Base-by-base conservation (phyloP, 1,139 yeast genomes). In the Diutina scorzettiae region DNA sequence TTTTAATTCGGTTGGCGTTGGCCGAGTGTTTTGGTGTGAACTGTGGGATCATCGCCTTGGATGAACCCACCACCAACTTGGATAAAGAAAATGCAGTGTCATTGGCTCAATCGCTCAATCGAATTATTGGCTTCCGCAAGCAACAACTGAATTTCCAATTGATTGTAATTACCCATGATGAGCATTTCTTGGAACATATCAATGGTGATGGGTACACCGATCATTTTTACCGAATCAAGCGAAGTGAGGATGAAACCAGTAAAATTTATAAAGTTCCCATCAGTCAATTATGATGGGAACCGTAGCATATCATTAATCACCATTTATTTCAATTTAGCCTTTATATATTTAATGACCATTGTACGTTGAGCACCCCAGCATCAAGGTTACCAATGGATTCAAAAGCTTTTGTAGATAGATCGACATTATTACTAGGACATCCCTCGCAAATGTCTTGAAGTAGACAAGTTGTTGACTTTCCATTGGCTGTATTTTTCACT, bases 31-130 rank as follows among this genome's bases (percentile, higher is more conserved):
- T 93, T 64, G 98, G 98, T 7, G 73, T 79, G 1, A 86, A 83
- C 55, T 91, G 96, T 64, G 98, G 98, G 42, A 81, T 91, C 56
- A 85, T 93, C 52, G 95, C 97, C 0, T 66, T 93, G 37, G 99
- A 93, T 61, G 99, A 93, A 61, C 99, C 99, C 5, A 93, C 99
- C 0, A 93, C 98, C 0, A 93, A 93, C 53, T 68, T 93, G 48
- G 99, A 93, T 60, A 77, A 75, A 45, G 96, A 84, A 45, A 93
- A 93, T 56, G 78, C 89, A 42, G 94, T 83, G 52, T 78, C 95
- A 21, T 71, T 93, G 46, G 98, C 97, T 0, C 74, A 71, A 49
- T 81, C 96, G 1, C 66, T 93, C 49, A 76, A 80, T 48, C 72
- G 71, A 45, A 84, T 93, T 45, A 85, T 93, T 48, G 81, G 79